These are phyloP conservation scores for Phytopythium kandeliae DNA, from an alignment of 352 stramenopile genomes.

Conservation along the genomic window DNA sequence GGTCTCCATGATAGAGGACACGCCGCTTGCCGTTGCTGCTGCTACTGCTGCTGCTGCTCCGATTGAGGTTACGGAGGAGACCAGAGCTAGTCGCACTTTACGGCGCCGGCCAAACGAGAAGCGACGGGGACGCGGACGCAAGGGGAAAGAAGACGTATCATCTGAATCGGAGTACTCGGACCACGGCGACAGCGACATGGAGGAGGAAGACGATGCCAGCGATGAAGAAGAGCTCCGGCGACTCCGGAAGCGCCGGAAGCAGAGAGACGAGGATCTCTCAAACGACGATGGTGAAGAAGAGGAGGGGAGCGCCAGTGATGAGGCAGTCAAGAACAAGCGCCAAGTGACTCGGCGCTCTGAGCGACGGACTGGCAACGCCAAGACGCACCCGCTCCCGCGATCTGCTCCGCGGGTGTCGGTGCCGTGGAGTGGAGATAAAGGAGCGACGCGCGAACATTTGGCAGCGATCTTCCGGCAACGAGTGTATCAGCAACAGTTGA, in stretches of 20 bases:
- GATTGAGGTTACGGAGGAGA: too few relatives aligned
- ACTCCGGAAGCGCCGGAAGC: constrained; percentile 8
- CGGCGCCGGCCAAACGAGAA: neutral
- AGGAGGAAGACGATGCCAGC: constrained; percentile 16
- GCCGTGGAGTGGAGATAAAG: neutral
- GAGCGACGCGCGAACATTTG: constrained; percentile 40
- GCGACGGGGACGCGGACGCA: neutral
- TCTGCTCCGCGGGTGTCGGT: constrained; percentile 1
- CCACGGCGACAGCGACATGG: constrained; percentile 15
- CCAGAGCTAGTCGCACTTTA: neutral
- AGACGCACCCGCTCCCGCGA: neutral
- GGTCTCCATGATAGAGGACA: neutral
- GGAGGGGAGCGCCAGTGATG: neutral
- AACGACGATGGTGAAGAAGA: neutral
- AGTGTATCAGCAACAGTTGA: constrained; percentile 40
- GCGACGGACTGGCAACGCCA: neutral
- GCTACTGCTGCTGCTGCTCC: neutral
- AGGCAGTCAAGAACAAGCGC: neutral
- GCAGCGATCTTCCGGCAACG: constrained; percentile 57
- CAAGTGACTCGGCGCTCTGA: neutral
- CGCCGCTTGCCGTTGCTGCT: neutral
- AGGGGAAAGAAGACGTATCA: neutral
- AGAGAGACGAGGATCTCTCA: constrained; percentile 1
- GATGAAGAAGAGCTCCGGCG: constrained; percentile 12
- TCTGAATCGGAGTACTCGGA: constrained; percentile 6